Conservation (phyloP, 2,329 filamentous ascomycete species). For the Arthrobotrys sphaeroides region DNA sequence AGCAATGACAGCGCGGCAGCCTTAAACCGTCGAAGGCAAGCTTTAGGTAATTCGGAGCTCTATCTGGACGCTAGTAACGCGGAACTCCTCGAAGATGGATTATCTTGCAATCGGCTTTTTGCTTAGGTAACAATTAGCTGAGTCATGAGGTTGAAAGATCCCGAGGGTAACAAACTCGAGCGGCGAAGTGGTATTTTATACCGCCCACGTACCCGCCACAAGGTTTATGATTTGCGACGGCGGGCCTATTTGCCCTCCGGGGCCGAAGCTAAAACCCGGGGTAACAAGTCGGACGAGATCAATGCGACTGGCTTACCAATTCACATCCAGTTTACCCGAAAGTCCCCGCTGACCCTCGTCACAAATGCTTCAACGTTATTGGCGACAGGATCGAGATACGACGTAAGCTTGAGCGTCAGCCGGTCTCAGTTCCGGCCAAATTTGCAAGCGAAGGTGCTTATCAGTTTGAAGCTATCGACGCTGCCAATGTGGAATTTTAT, state of each 20-base stretch:
- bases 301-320: slow-evolving; percentile 33
- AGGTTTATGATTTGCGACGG: neutral
- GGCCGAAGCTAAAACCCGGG: slow-evolving; percentile 14
- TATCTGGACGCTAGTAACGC: too few species aligned
- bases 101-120: neutral
- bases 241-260: slow-evolving; percentile 18
- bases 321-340: slow-evolving; percentile 31
- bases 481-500: too few species aligned
- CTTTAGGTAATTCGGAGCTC: too few species aligned
- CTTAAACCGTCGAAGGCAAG: neutral
- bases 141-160: neutral
- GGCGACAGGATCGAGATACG: neutral
- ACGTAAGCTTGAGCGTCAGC: neutral
- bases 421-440: neutral
- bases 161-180: too few species aligned
- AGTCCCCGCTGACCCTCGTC: slow-evolving; percentile 13
- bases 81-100: neutral
- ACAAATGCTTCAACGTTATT: neutral
- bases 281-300: neutral
- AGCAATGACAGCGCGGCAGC: neutral
- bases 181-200: slow-evolving; percentile 30
- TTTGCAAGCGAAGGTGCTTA: neutral
- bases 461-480: neutral
- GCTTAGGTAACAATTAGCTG: neutral
- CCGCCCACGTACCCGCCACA: neutral